Base-by-base conservation (phyloP, 257 asterid species). In the Solanum gandarillasii region DNA sequence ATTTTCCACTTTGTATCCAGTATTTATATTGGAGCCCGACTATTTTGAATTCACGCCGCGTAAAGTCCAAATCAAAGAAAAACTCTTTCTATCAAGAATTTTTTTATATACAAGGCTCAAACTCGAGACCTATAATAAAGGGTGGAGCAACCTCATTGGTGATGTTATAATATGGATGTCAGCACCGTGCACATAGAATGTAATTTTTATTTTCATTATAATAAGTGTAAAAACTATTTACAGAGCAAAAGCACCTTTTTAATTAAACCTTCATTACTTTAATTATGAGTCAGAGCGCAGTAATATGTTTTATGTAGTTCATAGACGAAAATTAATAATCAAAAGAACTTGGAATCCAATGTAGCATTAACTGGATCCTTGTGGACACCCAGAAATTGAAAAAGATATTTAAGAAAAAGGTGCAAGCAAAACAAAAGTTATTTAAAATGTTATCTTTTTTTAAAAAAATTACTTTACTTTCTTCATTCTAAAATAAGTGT, bases 1-100 rank as follows among this genome's bases (percentile, higher is more conserved):
- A 0, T 48, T 48, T 14, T 48, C 0, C 9, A 48, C 9, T 0
- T 3, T 2, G 0, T 48, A 48, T 48, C 1, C 23, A 1, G 20
- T 48, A 48, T 1, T 1, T 2, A 48, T 6, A 48, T 14, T 48
- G 1, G 3, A 48, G 3, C 0, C 1, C 13, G 20, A 46, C 3
- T 46, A 46, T 13, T 46, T 5, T 2, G 1, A 2, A 46, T 46
- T 46, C 20, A 46, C 3, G 3, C 58, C 3, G 3, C 9, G 0
- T 48, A 48, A 0, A 1, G 21, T 48, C 21, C 0, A 0, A 48
- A 48, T 48, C 3, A 14, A 0, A 43, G 16, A 0, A 43, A 43
- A 43, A 43, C 0, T 0, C 3, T 48, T 48, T 1, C 1, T 48
- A 43, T 43, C 52, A 48, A 48, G 3, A 5, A 16, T 48, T 5